Conservation (phyloP, 768 basidiomycete genomes). For the Fomitopsis pulvina region DNA sequence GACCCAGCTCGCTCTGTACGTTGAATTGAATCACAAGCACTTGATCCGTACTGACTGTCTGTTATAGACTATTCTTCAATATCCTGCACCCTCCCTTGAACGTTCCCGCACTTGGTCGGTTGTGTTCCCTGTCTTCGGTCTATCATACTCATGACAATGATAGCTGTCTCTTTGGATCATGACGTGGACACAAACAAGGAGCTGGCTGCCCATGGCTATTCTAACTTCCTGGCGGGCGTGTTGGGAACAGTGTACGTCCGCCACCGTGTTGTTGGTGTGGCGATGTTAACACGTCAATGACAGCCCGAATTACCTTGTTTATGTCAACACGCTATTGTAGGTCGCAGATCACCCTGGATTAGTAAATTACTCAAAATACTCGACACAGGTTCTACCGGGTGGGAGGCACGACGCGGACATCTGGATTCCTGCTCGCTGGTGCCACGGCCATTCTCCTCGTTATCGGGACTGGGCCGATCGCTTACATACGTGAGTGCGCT, state of each 20-base stretch:
- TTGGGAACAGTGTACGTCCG: slow-evolving; percentile 68
- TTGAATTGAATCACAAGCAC: slow-evolving; percentile 16
- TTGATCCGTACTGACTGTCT: background rate
- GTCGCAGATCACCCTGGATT: slow-evolving; percentile 22
- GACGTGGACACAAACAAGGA: slow-evolving; percentile 92
- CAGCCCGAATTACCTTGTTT: slow-evolving; percentile 82
- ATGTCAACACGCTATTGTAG: slow-evolving; percentile 79
- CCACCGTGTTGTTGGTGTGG: background rate
- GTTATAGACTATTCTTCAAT: slow-evolving; percentile 71
- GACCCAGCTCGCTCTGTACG: slow-evolving; percentile 88
- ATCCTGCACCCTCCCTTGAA: slow-evolving; percentile 82
- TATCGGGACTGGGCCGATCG: slow-evolving; percentile 84
- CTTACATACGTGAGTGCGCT: slow-evolving; percentile 71
- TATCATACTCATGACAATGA: background rate
- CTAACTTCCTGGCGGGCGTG: slow-evolving; percentile 77
- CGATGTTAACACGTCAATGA: background rate
- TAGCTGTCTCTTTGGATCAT: slow-evolving; percentile 82
- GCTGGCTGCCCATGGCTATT: slow-evolving; percentile 87
- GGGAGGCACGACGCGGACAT: slow-evolving; percentile 77
- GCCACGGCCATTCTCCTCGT: slow-evolving; percentile 68
- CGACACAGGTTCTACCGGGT: slow-evolving; percentile 77
- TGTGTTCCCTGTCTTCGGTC: background rate
- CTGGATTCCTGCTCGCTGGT: slow-evolving; percentile 79
- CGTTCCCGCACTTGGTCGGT: slow-evolving; percentile 78
- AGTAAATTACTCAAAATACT: background rate